Evolutionary conservation across 257 asterid species (phyloP), one percentile per base, ranked within the genome.

Genomic region (Lavandula angustifolia): DNA sequence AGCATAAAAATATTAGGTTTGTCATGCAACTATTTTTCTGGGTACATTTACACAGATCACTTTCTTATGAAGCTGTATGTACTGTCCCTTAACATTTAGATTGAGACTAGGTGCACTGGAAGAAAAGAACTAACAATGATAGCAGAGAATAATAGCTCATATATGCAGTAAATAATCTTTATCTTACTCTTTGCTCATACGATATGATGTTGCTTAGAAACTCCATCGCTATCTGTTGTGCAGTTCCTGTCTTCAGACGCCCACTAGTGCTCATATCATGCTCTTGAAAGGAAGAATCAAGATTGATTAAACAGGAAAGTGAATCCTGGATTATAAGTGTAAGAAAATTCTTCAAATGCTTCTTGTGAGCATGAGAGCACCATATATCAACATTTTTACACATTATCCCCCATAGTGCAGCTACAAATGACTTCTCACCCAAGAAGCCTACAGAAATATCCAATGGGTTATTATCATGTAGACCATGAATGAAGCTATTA

Each of bases 371-470:
- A 84, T 84, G 84, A 59, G 73, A 54, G 71, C 85, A 81, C 97
- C 98, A 92, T 46, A 87, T 74, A 81, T 92, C 97, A 74, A 81
- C 76, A 68, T 83, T 73, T 64, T 82, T 82, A 71, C 96, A 85
- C 72, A 78, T 46, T 66, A 79, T 74, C 78, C 80, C 75, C 94
- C 91, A 87, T 66, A 87, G 27, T 34, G 84, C 75, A 69, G 80
- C 49, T 60, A 88, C 72, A 73, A 89, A 69, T 27, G 84, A 75
- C 60, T 74, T 84, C 55, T 77, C 72, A 55, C 84, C 80, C 53
- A 92, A 63, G 74, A 83, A 70, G 63, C 96, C 95, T 71, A 82
- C 52, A 55, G 87, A 35, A 72, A 75, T 71, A 66, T 67, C 68
- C 75, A 78, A 61, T 29, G 78, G 41, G 22, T 61, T 78, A 67